Base-by-base conservation (phyloP, 768 basidiomycete species). In the Tylopilus cervinicoccineus region DNA sequence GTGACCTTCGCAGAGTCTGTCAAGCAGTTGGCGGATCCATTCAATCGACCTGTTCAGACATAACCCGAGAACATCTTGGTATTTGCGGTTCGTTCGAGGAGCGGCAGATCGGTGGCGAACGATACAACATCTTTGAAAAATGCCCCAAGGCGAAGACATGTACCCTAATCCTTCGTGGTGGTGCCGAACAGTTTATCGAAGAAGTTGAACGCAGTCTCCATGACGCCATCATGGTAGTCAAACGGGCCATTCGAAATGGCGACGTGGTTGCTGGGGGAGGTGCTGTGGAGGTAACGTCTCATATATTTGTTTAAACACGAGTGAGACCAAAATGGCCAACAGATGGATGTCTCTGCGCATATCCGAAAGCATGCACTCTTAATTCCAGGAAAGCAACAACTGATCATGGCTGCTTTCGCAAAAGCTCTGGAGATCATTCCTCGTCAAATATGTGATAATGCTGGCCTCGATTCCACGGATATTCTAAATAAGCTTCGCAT, bases 211-310 rank as follows among this genome's bases (percentile, higher is more conserved):
- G 96, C 48, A 93, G 91, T 80, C 70, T 99, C 57, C 95, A 99
- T 63, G 96, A 99, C 64, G 94, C 95, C 2, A 92, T 98, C 60
- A 98, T 98, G 94, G 94, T 99, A n/a, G 96, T 99, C 37, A 96
- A 96, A 71, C 79, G 96, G 44, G 94, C 96, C 5, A 85, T 99
- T 58, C 86, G 86, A 63, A 98, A 93, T 64, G 93, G 91, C 34
- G 89, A 95, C 46, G 86, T 99, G 43, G 96, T 99, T 29, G 96
- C 96, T 10, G 96, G 96, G 29, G 96, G 96, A 41, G 96, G 96
- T 53, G 96, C 96, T 13, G 86, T 90, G 46, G 96, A 98, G 82
- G 94, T 93, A 63, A 54, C 68, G 58, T 38, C 45, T 47, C 29
- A 26, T 36, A 5, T 24, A 31, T 43, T 17, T 22, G 46, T 38